Conservation (phyloP, 1,139 yeast genomes). For the Saccharomyces hybrid region DNA sequence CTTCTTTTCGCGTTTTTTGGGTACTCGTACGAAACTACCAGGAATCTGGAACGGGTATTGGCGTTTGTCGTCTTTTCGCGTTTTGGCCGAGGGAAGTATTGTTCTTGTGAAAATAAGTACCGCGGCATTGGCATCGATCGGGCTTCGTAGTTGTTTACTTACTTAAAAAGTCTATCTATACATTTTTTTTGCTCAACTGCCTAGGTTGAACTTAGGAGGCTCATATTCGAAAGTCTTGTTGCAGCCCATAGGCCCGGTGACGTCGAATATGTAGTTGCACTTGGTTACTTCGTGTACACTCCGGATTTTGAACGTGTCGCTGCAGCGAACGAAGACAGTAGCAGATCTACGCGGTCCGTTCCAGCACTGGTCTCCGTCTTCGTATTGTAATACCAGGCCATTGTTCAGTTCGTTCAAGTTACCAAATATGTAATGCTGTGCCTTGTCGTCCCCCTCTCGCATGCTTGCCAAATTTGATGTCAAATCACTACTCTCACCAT, state of each 20-base stretch:
- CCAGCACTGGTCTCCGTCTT: constrained; percentile 84
- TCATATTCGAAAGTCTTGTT: constrained; percentile 14
- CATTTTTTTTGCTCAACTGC: not conserved
- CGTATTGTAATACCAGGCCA: constrained; percentile 40
- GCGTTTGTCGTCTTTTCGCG: not conserved
- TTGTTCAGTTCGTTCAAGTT: constrained; percentile 27
- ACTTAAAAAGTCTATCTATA: not conserved
- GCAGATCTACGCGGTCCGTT: constrained; percentile 85
- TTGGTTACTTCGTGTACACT: constrained; percentile 82
- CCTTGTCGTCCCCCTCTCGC: constrained; percentile 19
- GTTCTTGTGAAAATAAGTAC: not conserved
- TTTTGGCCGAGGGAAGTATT: not conserved
- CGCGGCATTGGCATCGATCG: not conserved
- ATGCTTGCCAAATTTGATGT: constrained; percentile 24
- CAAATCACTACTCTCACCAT: constrained; percentile 20
- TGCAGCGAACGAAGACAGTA: constrained; percentile 59
- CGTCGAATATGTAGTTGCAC: constrained; percentile 65
- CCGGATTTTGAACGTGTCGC: constrained; percentile 45
- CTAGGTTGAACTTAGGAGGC: constrained; percentile 1
- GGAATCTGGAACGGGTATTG: not conserved
- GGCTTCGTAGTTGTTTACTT: not conserved
- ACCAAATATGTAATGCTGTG: constrained; percentile 23
- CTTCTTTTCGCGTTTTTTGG: not conserved
- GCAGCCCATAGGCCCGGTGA: constrained; percentile 70
- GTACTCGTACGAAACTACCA: not conserved